Evolutionary conservation across 163 green algal genomes (phyloP), one percentile per base, ranked within the genome.

Genomic region (Trebouxia gelatinosa): DNA sequence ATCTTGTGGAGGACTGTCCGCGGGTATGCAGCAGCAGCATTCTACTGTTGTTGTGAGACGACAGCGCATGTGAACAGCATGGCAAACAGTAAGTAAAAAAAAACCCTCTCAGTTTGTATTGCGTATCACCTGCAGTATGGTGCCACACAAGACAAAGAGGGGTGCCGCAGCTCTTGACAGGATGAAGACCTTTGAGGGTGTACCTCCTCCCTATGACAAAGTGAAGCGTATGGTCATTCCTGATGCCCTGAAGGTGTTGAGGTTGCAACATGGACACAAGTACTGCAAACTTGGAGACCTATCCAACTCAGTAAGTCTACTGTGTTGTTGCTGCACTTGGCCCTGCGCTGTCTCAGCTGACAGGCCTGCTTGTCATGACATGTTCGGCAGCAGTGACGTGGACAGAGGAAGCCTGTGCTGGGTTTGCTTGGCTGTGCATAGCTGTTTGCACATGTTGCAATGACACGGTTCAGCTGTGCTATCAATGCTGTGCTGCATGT

Each of bases 1-100:
- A 98, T 99, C 80, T 88, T 99, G 75, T 98, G 93, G 94, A 89
- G 96, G 80, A 98, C 94, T 32, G 85, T 98, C 61, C 90, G 96
- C 78, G 95, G 94, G 91, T 97, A n/a, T n/a, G n/a, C n/a, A n/a
- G n/a, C n/a, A n/a, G n/a, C n/a, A n/a, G n/a, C n/a, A n/a, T n/a
- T n/a, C n/a, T n/a, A n/a, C n/a, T n/a, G n/a, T n/a, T n/a, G n/a
- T n/a, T n/a, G n/a, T n/a, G n/a, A n/a, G n/a, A n/a, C n/a, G n/a
- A n/a, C n/a, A n/a, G n/a, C n/a, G n/a, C n/a, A n/a, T n/a, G n/a
- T n/a, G n/a, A n/a, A n/a, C n/a, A n/a, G n/a, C n/a, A n/a, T n/a
- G n/a, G n/a, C n/a, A n/a, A n/a, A n/a, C n/a, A n/a, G n/a, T n/a
- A n/a, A n/a, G n/a, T n/a, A n/a, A n/a, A n/a, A n/a, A n/a, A n/a